phyloP scores from a whole-genome alignment of 495 filamentous ascomycete genomes.

The Pseudoneurospora amorphoporcata region DNA sequence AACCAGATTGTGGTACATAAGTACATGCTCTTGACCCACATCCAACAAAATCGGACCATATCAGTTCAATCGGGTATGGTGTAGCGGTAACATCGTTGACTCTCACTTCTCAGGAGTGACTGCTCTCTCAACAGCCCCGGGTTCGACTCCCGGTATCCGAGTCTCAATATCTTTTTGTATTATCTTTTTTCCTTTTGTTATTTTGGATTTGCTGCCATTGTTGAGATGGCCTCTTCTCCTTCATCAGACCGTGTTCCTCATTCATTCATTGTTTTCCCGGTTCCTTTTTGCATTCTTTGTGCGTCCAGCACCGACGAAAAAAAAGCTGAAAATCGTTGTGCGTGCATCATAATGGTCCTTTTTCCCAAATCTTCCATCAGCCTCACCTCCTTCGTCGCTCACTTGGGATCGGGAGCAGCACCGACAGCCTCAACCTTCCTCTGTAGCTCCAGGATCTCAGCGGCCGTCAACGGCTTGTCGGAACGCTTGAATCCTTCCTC shows the following conservation, averaged over 20 bases:
- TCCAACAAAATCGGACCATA: neutral
- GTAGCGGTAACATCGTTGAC: neutral
- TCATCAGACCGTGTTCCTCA: neutral
- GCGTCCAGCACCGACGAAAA: too few species aligned
- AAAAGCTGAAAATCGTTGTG: too few species aligned
- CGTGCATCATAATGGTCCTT: too few species aligned
- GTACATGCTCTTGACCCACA: accelerated
- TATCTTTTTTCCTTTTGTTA: neutral
- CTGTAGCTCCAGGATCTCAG: conserved; percentile 11
- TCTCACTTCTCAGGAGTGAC: neutral
- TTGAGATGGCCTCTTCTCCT: too few species aligned
- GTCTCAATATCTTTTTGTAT: neutral
- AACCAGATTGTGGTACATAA: neutral
- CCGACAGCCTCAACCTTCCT: conserved; percentile 12
- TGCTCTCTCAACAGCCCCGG: neutral
- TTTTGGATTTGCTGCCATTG: neutral
- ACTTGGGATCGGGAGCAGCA: neutral
- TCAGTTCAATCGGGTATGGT: neutral
- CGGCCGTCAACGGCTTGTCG: conserved; percentile 9
- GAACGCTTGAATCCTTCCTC: conserved; percentile 18
- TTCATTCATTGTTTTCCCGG: neutral
- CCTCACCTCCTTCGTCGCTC: neutral
- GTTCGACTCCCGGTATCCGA: neutral
- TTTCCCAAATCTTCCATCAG: neutral
- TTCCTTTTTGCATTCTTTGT: neutral